Evolutionary conservation across 495 filamentous ascomycete genomes (phyloP).

Genomic region (Amniculicola lignicola): DNA sequence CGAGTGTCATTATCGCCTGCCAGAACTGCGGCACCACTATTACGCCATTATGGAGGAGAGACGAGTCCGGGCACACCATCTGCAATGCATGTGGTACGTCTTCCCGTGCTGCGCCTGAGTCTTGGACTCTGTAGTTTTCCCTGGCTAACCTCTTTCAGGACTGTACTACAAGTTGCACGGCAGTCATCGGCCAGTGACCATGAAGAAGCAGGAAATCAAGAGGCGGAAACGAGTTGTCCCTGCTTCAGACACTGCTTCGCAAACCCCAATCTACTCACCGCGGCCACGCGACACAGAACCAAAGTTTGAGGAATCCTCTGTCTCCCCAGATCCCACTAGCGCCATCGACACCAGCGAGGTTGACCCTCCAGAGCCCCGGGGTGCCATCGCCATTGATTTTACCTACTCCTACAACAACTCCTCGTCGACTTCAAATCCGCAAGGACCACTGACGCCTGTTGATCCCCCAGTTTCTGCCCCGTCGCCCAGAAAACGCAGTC

Average conservation of each 20-base stretch:
- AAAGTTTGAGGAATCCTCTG: slow-evolving; percentile 13
- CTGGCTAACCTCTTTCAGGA: slow-evolving; percentile 53
- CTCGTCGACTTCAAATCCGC: slow-evolving; percentile 35
- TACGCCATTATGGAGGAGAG: slow-evolving; percentile 92
- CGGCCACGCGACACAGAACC: slow-evolving; percentile 13
- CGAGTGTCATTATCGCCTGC: slow-evolving; percentile 77
- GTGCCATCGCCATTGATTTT: slow-evolving; percentile 39
- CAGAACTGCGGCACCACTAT: slow-evolving; percentile 98
- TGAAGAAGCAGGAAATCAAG: slow-evolving; percentile 98
- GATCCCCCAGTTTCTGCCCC: slow-evolving; percentile 45
- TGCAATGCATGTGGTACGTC: slow-evolving; percentile 97
- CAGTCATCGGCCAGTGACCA: slow-evolving; percentile 83
- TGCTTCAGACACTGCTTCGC: slow-evolving; percentile 41
- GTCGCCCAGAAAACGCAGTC: slow-evolving; percentile 62
- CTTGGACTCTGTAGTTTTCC: neutral
- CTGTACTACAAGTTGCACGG: slow-evolving; percentile 98
- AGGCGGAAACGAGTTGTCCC: slow-evolving; percentile 93
- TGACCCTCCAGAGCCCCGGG: slow-evolving; percentile 14
- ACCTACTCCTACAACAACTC: slow-evolving; percentile 35
- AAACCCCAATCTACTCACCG: slow-evolving; percentile 34
- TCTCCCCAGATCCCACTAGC: slow-evolving; percentile 23
- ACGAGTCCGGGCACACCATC: slow-evolving; percentile 93
- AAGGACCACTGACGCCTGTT: slow-evolving; percentile 45
- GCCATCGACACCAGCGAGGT: slow-evolving; percentile 23
- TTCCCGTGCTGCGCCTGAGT: slow-evolving; percentile 35